A percentile compares a stretch with the other conserved stretches of the same genome.
phyloP scores from a whole-genome alignment of 495 filamentous ascomycete genomes.

The Penicillium lagena region DNA sequence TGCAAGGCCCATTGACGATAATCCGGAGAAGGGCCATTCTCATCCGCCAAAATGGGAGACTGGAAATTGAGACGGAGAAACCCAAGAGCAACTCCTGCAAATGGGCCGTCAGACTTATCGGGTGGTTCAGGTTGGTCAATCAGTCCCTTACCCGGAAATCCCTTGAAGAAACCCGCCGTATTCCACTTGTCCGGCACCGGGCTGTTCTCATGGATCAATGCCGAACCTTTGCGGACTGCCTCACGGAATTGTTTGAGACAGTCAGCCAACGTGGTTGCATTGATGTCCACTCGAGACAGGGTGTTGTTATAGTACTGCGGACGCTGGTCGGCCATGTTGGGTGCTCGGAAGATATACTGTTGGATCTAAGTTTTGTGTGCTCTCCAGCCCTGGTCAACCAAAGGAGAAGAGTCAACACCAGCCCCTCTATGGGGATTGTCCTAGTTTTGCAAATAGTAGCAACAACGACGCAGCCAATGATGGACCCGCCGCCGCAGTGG shows the following conservation, averaged over 20 bases:
- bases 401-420: no score
- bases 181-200: constrained; percentile 17
- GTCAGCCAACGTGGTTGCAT: constrained; percentile 6
- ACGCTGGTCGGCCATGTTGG: constrained; percentile 14
- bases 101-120: not conserved
- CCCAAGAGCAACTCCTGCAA: constrained; percentile 28
- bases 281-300: constrained; percentile 8
- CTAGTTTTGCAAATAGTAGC: no score
- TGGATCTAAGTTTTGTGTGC: constrained; percentile 6
- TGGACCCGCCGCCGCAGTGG: no score
- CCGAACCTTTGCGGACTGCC: constrained; percentile 22
- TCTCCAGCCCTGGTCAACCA: not conserved
- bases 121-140: not conserved
- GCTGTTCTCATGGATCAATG: constrained; percentile 17
- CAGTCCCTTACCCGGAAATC: constrained; percentile 20
- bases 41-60: constrained; percentile 11
- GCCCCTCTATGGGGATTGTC: no score
- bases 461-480: not conserved
- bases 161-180: constrained; percentile 20
- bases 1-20: constrained; percentile 24
- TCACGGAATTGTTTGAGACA: constrained; percentile 20
- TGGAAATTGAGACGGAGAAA: constrained; percentile 35
- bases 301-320: constrained; percentile 23
- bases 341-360: not conserved
- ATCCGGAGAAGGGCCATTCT: constrained; percentile 3